A percentile compares a stretch with the other conserved stretches of the same genome.
Evolutionary conservation across 306 rosid genomes (phyloP).

Genomic region (Ochetophila trinervis): DNA sequence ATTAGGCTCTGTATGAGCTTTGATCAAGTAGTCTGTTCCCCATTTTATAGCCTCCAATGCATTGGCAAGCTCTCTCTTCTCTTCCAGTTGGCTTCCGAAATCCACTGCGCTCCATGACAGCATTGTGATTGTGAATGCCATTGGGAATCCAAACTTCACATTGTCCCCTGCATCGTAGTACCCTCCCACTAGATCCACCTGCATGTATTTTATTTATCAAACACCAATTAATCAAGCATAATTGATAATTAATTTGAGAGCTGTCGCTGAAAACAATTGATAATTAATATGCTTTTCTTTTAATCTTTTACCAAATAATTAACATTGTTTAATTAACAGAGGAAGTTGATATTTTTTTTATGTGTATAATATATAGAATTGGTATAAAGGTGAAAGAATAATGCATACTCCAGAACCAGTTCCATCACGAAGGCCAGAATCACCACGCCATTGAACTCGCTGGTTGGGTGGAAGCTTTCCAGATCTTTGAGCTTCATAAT

Average conservation of each 20-base stretch:
- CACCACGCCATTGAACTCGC: constrained; percentile 50
- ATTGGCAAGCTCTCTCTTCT: constrained; percentile 29
- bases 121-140: constrained; percentile 70
- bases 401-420: constrained; percentile 30
- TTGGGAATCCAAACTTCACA: constrained; percentile 56
- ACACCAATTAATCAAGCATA: too few species aligned
- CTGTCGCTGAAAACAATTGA: too few species aligned
- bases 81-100: constrained; percentile 23
- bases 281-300: too few species aligned
- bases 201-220: neutral
- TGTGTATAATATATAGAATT: too few species aligned
- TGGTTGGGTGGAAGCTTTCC: constrained; percentile 44
- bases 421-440: constrained; percentile 54
- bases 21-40: constrained; percentile 62
- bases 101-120: constrained; percentile 74
- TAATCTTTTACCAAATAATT: too few species aligned
- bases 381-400: neutral
- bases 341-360: too few species aligned
- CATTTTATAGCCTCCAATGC: constrained; percentile 52
- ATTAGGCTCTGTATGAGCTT: constrained; percentile 45
- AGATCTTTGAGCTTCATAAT: constrained; percentile 56
- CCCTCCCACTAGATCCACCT: constrained; percentile 62
- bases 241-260: too few species aligned
- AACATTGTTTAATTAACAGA: too few species aligned
- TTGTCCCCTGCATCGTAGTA: constrained; percentile 80